Base-by-base conservation (phyloP, 257 asterid genomes). In the Avicennia marina region DNA sequence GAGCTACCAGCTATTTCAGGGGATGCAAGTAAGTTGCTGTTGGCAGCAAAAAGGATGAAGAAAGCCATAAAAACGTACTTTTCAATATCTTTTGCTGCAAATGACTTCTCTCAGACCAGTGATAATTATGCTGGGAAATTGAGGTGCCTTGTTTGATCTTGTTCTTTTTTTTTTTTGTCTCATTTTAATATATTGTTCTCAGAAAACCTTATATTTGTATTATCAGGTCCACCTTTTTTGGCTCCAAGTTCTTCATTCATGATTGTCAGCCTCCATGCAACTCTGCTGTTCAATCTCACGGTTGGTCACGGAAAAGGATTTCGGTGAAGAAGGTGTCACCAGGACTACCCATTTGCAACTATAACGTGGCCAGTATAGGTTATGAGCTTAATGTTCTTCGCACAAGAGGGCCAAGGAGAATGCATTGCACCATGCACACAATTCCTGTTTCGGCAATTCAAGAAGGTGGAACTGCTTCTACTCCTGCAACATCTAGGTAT, bases 351-450 rank as follows among this genome's bases (percentile, higher is more conserved):
- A 38, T 59, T 27, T 60, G 86, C 69, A 74, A 74, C 67, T 72
- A 70, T 20, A 72, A 71, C 21, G 75, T 76, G 62, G 94, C 79
- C 27, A 77, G 83, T 8, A 59, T 85, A 72, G 68, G 77, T 25
- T 85, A 85, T 41, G 83, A 79, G 67, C 75, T 85, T 71, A 81
- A 84, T 19, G 81, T 84, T 65, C 90, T 81, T 62, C 87, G 83
- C n/a, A 67, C 90, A 2, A 71, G 89, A 68, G 94, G 94, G 13
- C 94, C 94, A 6, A 76, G 89, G 56, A 72, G 87, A 65, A 78
- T 84, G 85, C 58, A 55, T 3, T 84, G 87, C 73, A 65, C 68
- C 11, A 76, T 84, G 83, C 72, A 81, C 70, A 69, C 75, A 0
- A 67, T 80, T 56, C 85, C 81, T 1, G 32, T 65, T 21, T 66